Percentiles rank a stretch among this genome's conserved stretches.
These are phyloP conservation scores for Diaporthe helianthi DNA, from an alignment of 2,329 filamentous ascomycete genomes.

Conservation along the genomic window DNA sequence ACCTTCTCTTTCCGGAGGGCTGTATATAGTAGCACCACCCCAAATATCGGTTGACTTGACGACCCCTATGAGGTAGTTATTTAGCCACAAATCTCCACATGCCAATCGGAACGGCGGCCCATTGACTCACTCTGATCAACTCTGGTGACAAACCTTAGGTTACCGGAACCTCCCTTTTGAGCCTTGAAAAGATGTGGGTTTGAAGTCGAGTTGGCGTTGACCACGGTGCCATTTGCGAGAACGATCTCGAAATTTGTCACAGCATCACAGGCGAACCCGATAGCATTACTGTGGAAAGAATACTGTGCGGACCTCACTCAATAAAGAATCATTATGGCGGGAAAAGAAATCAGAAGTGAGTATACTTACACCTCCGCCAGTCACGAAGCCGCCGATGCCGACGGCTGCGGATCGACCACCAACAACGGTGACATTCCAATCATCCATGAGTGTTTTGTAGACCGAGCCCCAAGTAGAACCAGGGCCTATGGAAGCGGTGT, in stretches of 20 bases:
- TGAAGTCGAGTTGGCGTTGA: slow-evolving; percentile 47
- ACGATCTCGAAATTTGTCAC: slow-evolving; percentile 56
- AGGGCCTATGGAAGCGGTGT: slow-evolving; percentile 43
- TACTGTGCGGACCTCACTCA: slow-evolving; percentile 51
- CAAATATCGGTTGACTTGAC: neutral
- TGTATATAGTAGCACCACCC: slow-evolving; percentile 4
- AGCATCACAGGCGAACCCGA: slow-evolving; percentile 56
- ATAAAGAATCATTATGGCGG: neutral
- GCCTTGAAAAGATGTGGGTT: slow-evolving; percentile 54
- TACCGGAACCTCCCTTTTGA: slow-evolving; percentile 52
- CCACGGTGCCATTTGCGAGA: slow-evolving; percentile 51
- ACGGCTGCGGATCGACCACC: slow-evolving; percentile 52
- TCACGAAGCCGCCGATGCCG: slow-evolving; percentile 53
- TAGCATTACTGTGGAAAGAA: slow-evolving; percentile 46
- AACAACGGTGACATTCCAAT: slow-evolving; percentile 34
- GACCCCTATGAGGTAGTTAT: neutral
- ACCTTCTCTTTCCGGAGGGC: neutral
- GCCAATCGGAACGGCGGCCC: neutral
- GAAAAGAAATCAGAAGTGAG: neutral
- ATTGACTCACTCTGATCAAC: slow-evolving; percentile 39
- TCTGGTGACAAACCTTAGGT: slow-evolving; percentile 48
- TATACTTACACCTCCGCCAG: slow-evolving; percentile 36
- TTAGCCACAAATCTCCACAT: neutral
- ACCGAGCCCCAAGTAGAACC: slow-evolving; percentile 45
- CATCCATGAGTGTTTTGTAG: slow-evolving; percentile 35